Evolutionary conservation across 1,139 yeast genomes (phyloP).

Genomic region (Yamadazyma triangularis): DNA sequence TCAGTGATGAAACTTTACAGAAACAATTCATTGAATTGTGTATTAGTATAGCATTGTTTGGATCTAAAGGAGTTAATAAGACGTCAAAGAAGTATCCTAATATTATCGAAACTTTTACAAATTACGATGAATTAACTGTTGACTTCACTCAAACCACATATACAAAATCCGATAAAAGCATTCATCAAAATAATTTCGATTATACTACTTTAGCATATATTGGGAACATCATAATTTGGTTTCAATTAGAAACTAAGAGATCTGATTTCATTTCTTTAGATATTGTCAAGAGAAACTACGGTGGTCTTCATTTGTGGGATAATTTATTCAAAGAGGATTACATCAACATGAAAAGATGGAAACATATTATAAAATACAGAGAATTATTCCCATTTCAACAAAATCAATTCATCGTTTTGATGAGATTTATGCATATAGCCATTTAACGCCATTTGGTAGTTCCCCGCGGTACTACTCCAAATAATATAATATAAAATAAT

Average conservation of each 20-base stretch:
- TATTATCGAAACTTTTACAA: constrained; percentile 27
- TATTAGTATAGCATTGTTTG: constrained; percentile 35
- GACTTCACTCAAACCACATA: constrained; percentile 31
- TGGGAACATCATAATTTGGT: constrained; percentile 43
- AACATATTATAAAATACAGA: constrained; percentile 39
- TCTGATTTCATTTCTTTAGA: constrained; percentile 2
- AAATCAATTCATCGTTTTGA: constrained; percentile 39
- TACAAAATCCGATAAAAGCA: constrained; percentile 31
- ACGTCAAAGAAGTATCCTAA: constrained; percentile 23
- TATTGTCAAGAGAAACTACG: constrained; percentile 27
- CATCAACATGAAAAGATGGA: constrained; percentile 44
- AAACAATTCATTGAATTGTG: constrained; percentile 27
- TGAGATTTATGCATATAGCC: constrained; percentile 32
- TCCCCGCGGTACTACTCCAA: too few species aligned
- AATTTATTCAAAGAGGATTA: constrained; percentile 31
- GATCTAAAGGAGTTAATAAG: constrained; percentile 33
- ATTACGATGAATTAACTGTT: constrained; percentile 32
- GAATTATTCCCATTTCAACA: constrained; percentile 37
- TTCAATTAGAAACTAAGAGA: constrained; percentile 16
- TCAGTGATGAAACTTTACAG: constrained; percentile 15
- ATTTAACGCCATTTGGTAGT: too few species aligned
- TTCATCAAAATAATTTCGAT: constrained; percentile 37
- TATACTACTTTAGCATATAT: constrained; percentile 36
- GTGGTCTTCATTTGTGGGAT: constrained; percentile 47
- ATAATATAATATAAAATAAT: too few species aligned